Percentiles rank a stretch among this genome's conserved stretches.
These are phyloP conservation scores for Didymella pomorum DNA, from an alignment of 2,329 filamentous ascomycete species.

Conservation along the genomic window DNA sequence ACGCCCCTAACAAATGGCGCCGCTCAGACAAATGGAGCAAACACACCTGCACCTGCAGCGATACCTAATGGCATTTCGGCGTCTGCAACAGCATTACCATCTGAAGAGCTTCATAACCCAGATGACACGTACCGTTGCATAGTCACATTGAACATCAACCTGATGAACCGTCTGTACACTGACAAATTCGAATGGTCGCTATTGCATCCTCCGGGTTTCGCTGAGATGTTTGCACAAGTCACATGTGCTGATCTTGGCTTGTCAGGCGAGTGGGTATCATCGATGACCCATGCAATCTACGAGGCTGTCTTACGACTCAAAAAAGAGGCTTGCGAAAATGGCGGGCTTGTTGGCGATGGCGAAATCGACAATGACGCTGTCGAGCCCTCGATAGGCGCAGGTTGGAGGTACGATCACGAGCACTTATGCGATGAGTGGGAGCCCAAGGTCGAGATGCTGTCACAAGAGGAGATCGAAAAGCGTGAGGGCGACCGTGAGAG, in stretches of 20 bases:
- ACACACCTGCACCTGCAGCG: constrained; percentile 58
- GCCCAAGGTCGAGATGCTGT: constrained; percentile 66
- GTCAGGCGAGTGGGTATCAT: constrained; percentile 89
- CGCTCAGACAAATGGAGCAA: constrained; percentile 51
- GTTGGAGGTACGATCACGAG: constrained; percentile 95
- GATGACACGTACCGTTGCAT: constrained; percentile 96
- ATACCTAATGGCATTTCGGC: constrained; percentile 70
- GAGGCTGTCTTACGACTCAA: constrained; percentile 91
- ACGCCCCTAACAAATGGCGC: constrained; percentile 61
- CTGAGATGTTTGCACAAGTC: constrained; percentile 89
- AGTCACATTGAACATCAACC: constrained; percentile 87
- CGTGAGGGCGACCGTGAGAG: constrained; percentile 92
- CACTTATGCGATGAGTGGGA: constrained; percentile 70
- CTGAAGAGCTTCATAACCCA: constrained; percentile 80
- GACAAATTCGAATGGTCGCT: constrained; percentile 99
- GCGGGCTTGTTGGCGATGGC: constrained; percentile 76
- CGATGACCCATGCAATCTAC: constrained; percentile 95
- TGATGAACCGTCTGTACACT: constrained; percentile 89
- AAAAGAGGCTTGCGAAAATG: constrained; percentile 95
- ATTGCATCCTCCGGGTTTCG: constrained; percentile 87
- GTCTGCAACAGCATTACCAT: constrained; percentile 69
- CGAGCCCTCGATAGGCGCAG: constrained; percentile 76
- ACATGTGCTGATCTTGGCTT: constrained; percentile 93
- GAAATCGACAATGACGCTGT: constrained; percentile 91
- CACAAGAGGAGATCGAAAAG: constrained; percentile 97